Evolutionary conservation across 1,284 basidiomycete genomes (phyloP).

Genomic region (Ustilago bromivora): DNA sequence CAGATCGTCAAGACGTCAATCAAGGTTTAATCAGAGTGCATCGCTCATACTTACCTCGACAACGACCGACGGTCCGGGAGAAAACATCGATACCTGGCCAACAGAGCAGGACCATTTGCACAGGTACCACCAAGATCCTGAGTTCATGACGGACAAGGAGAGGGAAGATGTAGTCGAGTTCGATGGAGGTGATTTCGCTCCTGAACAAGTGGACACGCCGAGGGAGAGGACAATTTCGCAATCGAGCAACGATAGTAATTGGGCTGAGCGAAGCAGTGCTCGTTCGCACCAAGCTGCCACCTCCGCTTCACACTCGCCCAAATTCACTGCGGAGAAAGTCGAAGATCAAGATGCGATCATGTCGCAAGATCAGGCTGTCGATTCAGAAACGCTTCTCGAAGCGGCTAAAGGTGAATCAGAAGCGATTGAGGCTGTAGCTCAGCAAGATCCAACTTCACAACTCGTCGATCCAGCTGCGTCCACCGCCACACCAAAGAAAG

Average conservation of each 20-base stretch:
- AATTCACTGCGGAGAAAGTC: neutral
- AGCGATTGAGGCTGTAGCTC: slow-evolving; percentile 33
- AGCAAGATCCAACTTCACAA: slow-evolving; percentile 25
- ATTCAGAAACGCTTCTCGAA: slow-evolving; percentile 41
- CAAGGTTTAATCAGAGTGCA: slow-evolving; percentile 14
- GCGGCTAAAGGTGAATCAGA: slow-evolving; percentile 40
- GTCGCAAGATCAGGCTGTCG: slow-evolving; percentile 26
- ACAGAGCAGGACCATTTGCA: slow-evolving; percentile 3
- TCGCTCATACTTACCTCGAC: slow-evolving; percentile 20
- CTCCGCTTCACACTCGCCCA: slow-evolving; percentile 9
- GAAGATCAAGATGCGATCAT: neutral
- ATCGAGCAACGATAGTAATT: slow-evolving; percentile 40
- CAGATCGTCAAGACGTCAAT: slow-evolving; percentile 26
- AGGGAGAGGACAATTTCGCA: slow-evolving; percentile 34
- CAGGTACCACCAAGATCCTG: slow-evolving; percentile 27
- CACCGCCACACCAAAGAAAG: slow-evolving; percentile 27
- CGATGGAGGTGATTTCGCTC: slow-evolving; percentile 43
- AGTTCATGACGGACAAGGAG: slow-evolving; percentile 50
- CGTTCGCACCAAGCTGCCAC: slow-evolving; percentile 22
- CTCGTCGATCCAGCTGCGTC: slow-evolving; percentile 36
- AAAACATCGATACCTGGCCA: slow-evolving; percentile 6
- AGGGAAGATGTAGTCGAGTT: slow-evolving; percentile 52
- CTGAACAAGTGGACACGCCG: slow-evolving; percentile 32
- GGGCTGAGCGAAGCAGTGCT: slow-evolving; percentile 27
- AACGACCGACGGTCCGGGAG: neutral